phyloP scores from a whole-genome alignment of 2,329 filamentous ascomycete genomes.

The Colletotrichum tropicicola region DNA sequence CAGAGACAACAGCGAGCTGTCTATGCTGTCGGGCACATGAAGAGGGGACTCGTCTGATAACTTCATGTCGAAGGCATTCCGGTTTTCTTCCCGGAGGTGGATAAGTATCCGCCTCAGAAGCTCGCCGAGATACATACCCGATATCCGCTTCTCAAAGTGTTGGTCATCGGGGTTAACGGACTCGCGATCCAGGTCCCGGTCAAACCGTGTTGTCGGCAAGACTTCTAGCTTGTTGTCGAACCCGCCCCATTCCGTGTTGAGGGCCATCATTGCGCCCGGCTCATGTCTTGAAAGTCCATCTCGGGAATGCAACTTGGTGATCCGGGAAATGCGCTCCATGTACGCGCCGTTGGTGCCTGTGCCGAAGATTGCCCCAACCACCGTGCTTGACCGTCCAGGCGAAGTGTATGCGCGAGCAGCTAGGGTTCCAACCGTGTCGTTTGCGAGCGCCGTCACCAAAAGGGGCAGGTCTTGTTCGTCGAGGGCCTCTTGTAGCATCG shows the following conservation, averaged over 20 bases:
- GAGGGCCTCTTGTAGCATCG: conserved; percentile 75
- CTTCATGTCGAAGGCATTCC: conserved; percentile 15
- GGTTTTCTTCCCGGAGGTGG: conserved; percentile 38
- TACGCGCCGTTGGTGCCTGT: conserved; percentile 81
- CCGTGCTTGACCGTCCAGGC: conserved; percentile 73
- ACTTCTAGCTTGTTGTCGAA: conserved; percentile 78
- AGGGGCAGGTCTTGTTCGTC: conserved; percentile 75
- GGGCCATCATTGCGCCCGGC: conserved; percentile 68
- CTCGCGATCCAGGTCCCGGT: conserved; percentile 70
- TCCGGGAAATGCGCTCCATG: conserved; percentile 74
- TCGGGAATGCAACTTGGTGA: conserved; percentile 62
- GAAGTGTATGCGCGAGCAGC: conserved; percentile 83
- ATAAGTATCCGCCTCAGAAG: conserved; percentile 74
- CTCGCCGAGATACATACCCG: conserved; percentile 83
- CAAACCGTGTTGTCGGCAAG: conserved; percentile 76
- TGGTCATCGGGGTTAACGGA: conserved; percentile 80
- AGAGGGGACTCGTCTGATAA: conserved; percentile 43
- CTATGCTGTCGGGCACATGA: conserved; percentile 71
- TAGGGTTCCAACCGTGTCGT: conserved; percentile 83
- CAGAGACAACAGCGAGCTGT: conserved; percentile 73
- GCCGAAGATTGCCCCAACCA: conserved; percentile 82
- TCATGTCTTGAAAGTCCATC: neutral
- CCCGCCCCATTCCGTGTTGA: conserved; percentile 85
- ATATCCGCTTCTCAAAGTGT: conserved; percentile 86
- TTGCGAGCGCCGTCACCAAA: conserved; percentile 77